phyloP scores from a whole-genome alignment of 371 early-diverging fungal species.

The Mortierella sp. region DNA sequence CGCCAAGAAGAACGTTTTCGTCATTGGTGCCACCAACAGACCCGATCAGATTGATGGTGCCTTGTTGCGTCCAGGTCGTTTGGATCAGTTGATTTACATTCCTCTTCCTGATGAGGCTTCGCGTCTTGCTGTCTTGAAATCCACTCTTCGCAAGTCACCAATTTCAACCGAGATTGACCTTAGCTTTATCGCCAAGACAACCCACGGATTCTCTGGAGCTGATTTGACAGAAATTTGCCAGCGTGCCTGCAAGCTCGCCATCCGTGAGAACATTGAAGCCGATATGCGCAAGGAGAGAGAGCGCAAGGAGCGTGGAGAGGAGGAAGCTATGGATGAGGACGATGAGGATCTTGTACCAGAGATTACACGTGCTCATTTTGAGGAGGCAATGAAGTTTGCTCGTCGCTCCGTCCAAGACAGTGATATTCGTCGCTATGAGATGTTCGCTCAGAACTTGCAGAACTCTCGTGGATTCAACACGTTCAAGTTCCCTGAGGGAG shows the following conservation, averaged over 20 bases:
- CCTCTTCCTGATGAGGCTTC: conserved; percentile 97
- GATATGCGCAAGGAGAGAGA: conserved; percentile 86
- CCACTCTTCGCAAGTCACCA: conserved; percentile 98
- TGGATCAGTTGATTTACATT: conserved; percentile 99
- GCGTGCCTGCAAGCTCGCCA: conserved; percentile 99
- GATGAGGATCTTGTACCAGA: conserved; percentile 92
- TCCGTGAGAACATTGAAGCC: conserved; percentile 97
- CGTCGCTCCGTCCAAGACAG: conserved; percentile 97
- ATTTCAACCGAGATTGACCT: conserved; percentile 91
- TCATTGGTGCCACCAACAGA: conserved; percentile 99
- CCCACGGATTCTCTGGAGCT: conserved; percentile 99
- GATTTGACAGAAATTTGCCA: conserved; percentile 99
- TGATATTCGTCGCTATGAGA: conserved; percentile 99
- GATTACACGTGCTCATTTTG: conserved; percentile 97
- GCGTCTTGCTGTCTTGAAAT: conserved; percentile 90
- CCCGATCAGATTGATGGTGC: conserved; percentile 98
- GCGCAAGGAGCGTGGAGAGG: conserved; percentile 78
- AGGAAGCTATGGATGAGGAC: conserved; percentile 84
- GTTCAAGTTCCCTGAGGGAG: conserved; percentile 95
- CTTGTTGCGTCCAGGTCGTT: conserved; percentile 98
- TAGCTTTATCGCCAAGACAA: conserved; percentile 87
- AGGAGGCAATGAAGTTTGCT: conserved; percentile 98
- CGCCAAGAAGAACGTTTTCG: conserved; percentile 99
- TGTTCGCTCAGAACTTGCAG: conserved; percentile 98
- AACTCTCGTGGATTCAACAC: conserved; percentile 91